phyloP scores from a whole-genome alignment of 495 filamentous ascomycete species.

The Bacidia gigantensis region DNA sequence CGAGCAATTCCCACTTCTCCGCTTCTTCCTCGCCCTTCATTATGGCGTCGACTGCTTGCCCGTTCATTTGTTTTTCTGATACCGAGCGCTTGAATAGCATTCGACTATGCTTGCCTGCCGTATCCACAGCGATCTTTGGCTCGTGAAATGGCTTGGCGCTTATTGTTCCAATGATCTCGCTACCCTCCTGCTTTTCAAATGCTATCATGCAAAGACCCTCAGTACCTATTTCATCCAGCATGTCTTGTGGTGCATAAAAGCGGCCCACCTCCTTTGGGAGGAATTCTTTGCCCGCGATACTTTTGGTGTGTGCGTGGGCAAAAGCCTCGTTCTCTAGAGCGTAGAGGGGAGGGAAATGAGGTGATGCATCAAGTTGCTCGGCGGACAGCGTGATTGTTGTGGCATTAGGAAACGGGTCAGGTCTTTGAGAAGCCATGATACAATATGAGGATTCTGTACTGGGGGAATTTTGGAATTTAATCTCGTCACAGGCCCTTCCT shows the following conservation, averaged over 20 bases:
- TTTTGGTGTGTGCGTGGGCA: conserved; percentile 4
- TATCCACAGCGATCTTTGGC: background rate
- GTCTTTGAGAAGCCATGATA: background rate
- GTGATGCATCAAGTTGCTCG: background rate
- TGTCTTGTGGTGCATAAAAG: conserved; percentile 2
- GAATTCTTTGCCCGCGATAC: background rate
- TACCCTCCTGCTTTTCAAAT: background rate
- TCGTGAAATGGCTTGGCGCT: conserved; percentile 7
- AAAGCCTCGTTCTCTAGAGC: conserved; percentile 13
- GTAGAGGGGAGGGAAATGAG: conserved; percentile 12
- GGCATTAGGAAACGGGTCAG: background rate
- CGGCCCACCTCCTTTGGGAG: background rate
- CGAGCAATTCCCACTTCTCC: conserved; percentile 10
- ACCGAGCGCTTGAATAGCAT: conserved; percentile 6
- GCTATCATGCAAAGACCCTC: conserved; percentile 9
- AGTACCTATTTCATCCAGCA: conserved; percentile 9
- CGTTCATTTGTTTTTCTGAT: background rate
- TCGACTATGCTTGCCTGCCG: background rate
- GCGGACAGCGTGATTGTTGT: background rate
- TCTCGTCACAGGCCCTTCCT: too few species aligned
- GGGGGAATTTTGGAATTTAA: too few species aligned
- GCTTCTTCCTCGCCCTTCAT: background rate
- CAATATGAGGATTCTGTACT: too few species aligned
- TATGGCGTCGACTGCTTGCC: background rate
- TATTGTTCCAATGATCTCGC: conserved; percentile 6